These are phyloP conservation scores for Boechera retrofracta DNA, from an alignment of 345 rosid genomes.

Conservation along the genomic window DNA sequence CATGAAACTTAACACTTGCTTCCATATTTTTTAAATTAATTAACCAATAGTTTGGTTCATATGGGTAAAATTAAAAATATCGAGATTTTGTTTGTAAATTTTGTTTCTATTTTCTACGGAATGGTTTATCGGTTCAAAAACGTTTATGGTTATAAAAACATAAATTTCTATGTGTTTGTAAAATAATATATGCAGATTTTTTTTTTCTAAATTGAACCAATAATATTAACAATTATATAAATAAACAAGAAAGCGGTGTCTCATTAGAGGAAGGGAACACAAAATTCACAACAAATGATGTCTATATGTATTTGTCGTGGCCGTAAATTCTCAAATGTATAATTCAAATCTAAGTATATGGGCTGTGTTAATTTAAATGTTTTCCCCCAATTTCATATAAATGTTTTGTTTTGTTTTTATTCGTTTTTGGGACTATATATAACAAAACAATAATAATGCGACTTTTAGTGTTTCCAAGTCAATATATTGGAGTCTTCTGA, in stretches of 20 bases:
- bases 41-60: neutral
- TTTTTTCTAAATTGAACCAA: neutral
- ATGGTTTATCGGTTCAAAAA: neutral
- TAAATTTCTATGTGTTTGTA: neutral
- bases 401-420: neutral
- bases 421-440: conserved; percentile 11
- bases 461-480: conserved; percentile 28
- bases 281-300: no score
- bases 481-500: conserved; percentile 38
- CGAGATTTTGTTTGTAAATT: neutral
- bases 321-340: no score
- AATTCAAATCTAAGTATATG: neutral
- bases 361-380: neutral
- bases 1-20: neutral
- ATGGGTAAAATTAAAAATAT: neutral
- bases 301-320: no score
- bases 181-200: neutral
- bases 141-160: neutral
- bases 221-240: neutral
- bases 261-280: no score
- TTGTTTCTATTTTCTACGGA: neutral
- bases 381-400: neutral
- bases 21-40: neutral
- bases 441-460: conserved; percentile 30
- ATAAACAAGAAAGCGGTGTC: no score